Percentiles rank a stretch among this genome's conserved stretches.
Evolutionary conservation across 345 rosid genomes (phyloP).

Genomic region (Hevea brasiliensis): DNA sequence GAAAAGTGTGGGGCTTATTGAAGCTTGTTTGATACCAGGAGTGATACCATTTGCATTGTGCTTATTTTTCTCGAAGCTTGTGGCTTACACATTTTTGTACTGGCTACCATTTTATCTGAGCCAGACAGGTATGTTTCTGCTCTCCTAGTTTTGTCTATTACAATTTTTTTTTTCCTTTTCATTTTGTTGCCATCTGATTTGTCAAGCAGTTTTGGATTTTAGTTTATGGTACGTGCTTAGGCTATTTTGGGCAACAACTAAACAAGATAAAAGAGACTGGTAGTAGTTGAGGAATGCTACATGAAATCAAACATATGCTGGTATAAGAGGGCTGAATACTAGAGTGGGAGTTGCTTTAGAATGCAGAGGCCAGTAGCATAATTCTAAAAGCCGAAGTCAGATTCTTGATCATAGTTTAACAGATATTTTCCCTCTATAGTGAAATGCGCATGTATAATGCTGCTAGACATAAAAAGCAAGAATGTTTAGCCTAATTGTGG

Average conservation of each 20-base stretch:
- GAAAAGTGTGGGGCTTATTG: constrained; percentile 73
- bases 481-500: not conserved
- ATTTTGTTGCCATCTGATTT: not conserved
- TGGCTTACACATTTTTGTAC: constrained; percentile 87
- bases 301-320: not conserved
- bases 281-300: not conserved
- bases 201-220: not conserved
- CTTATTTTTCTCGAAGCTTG: constrained; percentile 88
- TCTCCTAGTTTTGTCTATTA: not conserved
- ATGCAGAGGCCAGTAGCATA: not conserved
- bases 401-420: not conserved
- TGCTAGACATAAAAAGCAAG: not conserved
- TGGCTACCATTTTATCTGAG: constrained; percentile 94
- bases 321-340: not conserved
- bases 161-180: not conserved
- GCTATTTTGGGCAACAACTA: not conserved
- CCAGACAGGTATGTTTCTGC: constrained; percentile 61
- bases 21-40: constrained; percentile 91
- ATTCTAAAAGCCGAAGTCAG: not conserved
- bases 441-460: not conserved
- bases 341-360: not conserved
- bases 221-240: not conserved
- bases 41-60: constrained; percentile 87
- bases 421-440: not conserved
- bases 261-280: not conserved